Base-by-base conservation (phyloP, 768 basidiomycete genomes). In the Boletus vinaceobasis region DNA sequence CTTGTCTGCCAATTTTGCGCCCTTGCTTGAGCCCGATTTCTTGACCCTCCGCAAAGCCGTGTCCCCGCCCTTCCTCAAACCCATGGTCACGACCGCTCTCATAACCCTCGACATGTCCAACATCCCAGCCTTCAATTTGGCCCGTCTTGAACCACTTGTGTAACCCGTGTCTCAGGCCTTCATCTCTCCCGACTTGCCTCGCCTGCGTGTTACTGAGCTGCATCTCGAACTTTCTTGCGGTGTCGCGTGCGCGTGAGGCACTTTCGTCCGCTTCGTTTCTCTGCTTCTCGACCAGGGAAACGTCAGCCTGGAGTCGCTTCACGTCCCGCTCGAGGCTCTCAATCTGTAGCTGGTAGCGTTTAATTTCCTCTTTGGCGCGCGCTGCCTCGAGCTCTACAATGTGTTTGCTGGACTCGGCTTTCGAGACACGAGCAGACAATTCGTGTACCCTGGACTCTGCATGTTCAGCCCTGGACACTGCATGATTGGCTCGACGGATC, bases 401-500 rank as follows among this genome's bases (percentile, higher is more conserved):
- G 44, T 74, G 71, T 50, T 72, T 75, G 26, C 73, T 74, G 3
- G 68, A 65, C 60, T 85, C 81, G 4, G 77, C 74, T 21, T 65
- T 65, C 9, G 69, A 69, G 5, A 76, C 67, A 29, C 75, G 73
- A 8, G 67, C 62, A 14, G 69, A 55, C 17, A 75, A 62, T 36
- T 81, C 79, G 43, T 67, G 76, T 48, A 75, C 76, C 48, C 72
- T 71, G n/a, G 67, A 61, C 66, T 85, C 84, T 29, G 84, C 77
- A 43, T 71, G 73, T 45, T 78, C 77, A 42, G 80, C 83, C 39
- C 83, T 77, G 38, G 71, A 58, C 35, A 75, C 76, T 0, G 79
- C 79, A 36, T 78, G 74, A 43, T 80, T 79, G n/a, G 78, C 81
- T 44, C 81, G 72, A 27, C 77, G 76, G 50, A 76, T 79, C 71